Conservation (phyloP, 2,329 filamentous ascomycete species). For the Aaosphaeria arxii region DNA sequence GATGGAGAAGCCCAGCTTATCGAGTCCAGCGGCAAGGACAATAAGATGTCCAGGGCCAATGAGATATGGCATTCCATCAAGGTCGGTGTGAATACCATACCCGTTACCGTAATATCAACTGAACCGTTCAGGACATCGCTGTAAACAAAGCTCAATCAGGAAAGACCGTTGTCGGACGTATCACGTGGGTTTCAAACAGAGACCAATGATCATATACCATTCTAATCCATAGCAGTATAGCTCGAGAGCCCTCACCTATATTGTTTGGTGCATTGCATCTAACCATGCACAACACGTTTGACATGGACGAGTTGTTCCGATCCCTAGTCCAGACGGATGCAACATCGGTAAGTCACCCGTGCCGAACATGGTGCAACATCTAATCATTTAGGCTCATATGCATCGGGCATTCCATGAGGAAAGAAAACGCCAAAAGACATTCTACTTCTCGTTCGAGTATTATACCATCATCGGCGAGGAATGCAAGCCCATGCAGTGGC, state of each 20-base stretch:
- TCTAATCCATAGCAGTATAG: slow-evolving; percentile 35
- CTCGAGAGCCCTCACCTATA: slow-evolving; percentile 60
- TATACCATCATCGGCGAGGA: slow-evolving; percentile 59
- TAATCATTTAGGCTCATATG: slow-evolving; percentile 43
- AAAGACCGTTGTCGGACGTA: slow-evolving; percentile 51
- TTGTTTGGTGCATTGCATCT: slow-evolving; percentile 59
- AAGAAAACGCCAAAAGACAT: slow-evolving; percentile 52
- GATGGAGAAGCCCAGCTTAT: slow-evolving; percentile 44
- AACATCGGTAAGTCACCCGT: slow-evolving; percentile 19
- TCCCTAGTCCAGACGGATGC: slow-evolving; percentile 51
- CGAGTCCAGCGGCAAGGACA: slow-evolving; percentile 28
- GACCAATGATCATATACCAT: not conserved
- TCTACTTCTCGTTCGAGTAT: slow-evolving; percentile 65
- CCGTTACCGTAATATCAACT: not conserved
- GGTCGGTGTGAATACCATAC: not conserved
- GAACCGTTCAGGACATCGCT: slow-evolving; percentile 27
- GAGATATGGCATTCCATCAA: slow-evolving; percentile 29
- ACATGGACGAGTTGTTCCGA: slow-evolving; percentile 60
- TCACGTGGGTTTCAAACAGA: slow-evolving; percentile 38
- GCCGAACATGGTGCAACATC: not conserved
- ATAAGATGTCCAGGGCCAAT: slow-evolving; percentile 31
- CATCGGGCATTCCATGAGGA: slow-evolving; percentile 49
- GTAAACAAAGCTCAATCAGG: slow-evolving; percentile 40
- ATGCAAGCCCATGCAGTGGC: slow-evolving; percentile 59
- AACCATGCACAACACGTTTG: slow-evolving; percentile 56